Evolutionary conservation across 2,329 filamentous ascomycete genomes (phyloP), one percentile per base, ranked within the genome.

Genomic region (Cadophora gregata): DNA sequence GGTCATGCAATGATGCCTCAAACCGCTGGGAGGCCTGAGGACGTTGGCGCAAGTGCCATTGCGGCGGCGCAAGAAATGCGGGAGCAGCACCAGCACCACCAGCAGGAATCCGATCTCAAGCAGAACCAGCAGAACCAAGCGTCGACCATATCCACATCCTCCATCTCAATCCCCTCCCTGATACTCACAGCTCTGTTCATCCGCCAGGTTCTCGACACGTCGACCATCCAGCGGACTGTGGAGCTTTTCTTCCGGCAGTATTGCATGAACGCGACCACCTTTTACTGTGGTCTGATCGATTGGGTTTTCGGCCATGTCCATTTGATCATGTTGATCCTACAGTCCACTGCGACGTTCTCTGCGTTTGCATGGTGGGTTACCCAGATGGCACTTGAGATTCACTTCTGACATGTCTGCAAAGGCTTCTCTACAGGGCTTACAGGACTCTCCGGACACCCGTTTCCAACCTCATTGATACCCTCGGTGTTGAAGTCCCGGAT

Each of bases 401-500:
- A 9, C 29, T 21, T 31, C 70, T 75, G 50, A 75, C 68, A 51
- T 27, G 36, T 48, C 36, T 62, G 16, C 8, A 38, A 71, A 96
- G 93, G 93, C 86, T 97, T 68, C 84, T 93, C 67, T 91, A 92
- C 78, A 90, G 96, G 77, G 92, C 93, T 69, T 93, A 91, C 81
- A 92, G 94, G 77, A 96, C 96, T 45, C 85, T 97, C 63, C 90
- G 92, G 80, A 97, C 95, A 74, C 93, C 95, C 27, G 93, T 97
- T 65, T 92, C 95, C 65, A 90, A 97, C 70, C 87, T 99, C 58
- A 94, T 98, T 74, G 90, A 90, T 73, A 92, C 97, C 59, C 88
- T 99, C 58, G 94, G 95, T 67, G 90, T 98, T 77, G 96, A 99
- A 77, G 95, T 99, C 61, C 96, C 96, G 68, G 90, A 93, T 69